A percentile compares a stretch with the other conserved stretches of the same genome.
phyloP scores from a whole-genome alignment of 2,329 filamentous ascomycete species.

The Monosporascus sp. region DNA sequence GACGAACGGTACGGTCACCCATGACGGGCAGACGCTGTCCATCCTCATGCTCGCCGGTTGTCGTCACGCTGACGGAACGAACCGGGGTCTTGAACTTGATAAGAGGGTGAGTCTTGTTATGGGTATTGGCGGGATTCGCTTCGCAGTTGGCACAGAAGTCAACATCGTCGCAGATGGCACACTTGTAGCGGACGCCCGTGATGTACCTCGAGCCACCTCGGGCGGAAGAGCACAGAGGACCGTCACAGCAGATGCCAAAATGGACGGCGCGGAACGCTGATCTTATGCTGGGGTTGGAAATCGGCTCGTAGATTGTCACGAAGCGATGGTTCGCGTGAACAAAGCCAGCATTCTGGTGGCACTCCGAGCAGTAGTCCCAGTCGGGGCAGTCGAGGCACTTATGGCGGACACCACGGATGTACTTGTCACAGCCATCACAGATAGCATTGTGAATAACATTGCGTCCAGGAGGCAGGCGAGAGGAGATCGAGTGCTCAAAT shows the following conservation, averaged over 20 bases:
- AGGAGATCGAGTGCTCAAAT: conserved; percentile 57
- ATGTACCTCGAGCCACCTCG: conserved; percentile 64
- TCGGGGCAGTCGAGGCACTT: conserved; percentile 97
- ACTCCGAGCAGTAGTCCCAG: conserved; percentile 88
- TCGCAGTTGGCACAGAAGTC: conserved; percentile 97
- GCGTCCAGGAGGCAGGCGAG: conserved; percentile 73
- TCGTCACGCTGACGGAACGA: conserved; percentile 81
- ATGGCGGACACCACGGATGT: conserved; percentile 83
- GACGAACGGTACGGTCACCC: conserved; percentile 54
- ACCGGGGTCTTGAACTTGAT: conserved; percentile 97
- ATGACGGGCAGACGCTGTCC: conserved; percentile 62
- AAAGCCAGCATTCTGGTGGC: conserved; percentile 60
- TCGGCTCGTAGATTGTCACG: conserved; percentile 75
- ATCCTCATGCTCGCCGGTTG: conserved; percentile 69
- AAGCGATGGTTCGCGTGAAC: conserved; percentile 85
- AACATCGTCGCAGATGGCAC: conserved; percentile 87
- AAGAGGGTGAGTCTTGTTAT: conserved; percentile 94
- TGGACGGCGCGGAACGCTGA: conserved; percentile 52
- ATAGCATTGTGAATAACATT: conserved; percentile 80
- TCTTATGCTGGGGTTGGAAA: conserved; percentile 38
- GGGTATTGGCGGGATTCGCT: conserved; percentile 73
- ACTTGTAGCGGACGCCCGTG: conserved; percentile 88
- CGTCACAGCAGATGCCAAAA: conserved; percentile 88
- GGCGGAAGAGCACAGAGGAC: conserved; percentile 70
- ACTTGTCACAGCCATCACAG: conserved; percentile 90